Base-by-base conservation (phyloP, 2,329 filamentous ascomycete species). In the Sclerotinia minor region DNA sequence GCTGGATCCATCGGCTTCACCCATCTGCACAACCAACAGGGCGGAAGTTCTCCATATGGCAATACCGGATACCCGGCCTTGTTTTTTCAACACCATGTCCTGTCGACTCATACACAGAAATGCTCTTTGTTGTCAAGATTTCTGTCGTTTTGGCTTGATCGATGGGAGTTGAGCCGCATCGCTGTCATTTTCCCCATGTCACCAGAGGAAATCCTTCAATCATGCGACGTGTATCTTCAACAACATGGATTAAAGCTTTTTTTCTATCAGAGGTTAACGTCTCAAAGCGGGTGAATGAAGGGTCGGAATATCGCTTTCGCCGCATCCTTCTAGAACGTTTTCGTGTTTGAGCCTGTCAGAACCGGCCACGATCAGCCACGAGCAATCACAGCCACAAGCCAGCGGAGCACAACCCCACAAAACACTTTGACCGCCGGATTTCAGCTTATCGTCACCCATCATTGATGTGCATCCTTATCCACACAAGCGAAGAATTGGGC, bases 261-360 rank as follows among this genome's bases (percentile, higher is more conserved):
- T 11, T 55, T 11, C 7, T 17, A 17, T 38, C 41, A 13, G 19
- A 45, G 24, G 4, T 35, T 13, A 6, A 8, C 3, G 24, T 19
- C 41, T 44, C 44, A 52, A 57, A 47, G n/a, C 15, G 8, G 35
- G 1, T 38, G 29, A 65, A 65, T 55, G 8, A 49, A 24, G 5
- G 21, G 17, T 9, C 8, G 13, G 3, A 2, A 65, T 49, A 5
- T 47, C 11, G 13, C 8, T 49, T 7, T 61, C 63, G 32, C 35
- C 38, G n/a, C 55, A 41, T 24, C 5, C 26, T 53, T 54, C 3
- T 47, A 47, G 47, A 44, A 45, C 47, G 11, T 13, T 17, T 19
- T 53, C 19, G 45, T 8, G 65, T 63, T 67, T 67, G 53, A 49
- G 26, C 47, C 38, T 63, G 52, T 63, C 52, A 65, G 50, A 15